A percentile compares a stretch with the other conserved stretches of the same genome.
Evolutionary conservation across 768 basidiomycete genomes (phyloP).

Genomic region (Psilocybe cubensis): DNA sequence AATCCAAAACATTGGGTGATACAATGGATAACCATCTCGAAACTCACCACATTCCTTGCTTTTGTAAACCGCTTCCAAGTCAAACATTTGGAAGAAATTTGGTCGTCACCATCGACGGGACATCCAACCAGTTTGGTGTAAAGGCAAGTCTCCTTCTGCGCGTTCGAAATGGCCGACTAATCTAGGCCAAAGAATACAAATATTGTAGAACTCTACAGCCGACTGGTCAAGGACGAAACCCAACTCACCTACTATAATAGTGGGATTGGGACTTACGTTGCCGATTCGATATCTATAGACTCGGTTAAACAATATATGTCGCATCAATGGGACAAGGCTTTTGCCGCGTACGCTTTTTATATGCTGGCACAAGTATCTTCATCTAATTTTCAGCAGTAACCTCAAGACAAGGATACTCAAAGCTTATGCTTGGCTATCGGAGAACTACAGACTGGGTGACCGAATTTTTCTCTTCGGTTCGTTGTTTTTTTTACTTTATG

Average conservation of each 20-base stretch:
- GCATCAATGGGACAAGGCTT: conserved; percentile 5
- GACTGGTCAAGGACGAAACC: background rate
- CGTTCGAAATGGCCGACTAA: too few species aligned
- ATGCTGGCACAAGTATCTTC: background rate
- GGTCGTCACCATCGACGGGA: background rate
- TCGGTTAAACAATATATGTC: background rate
- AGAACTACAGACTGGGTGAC: conserved; percentile 41
- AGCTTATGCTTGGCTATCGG: conserved; percentile 47
- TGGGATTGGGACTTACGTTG: conserved; percentile 5
- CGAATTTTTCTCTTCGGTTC: conserved; percentile 45
- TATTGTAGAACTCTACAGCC: background rate
- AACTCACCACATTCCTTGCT: too few species aligned
- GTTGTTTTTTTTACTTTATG: background rate
- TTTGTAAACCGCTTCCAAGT: too few species aligned
- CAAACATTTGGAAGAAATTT: background rate
- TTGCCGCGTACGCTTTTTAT: conserved; percentile 10
- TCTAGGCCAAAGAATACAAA: background rate
- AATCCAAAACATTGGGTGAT: too few species aligned
- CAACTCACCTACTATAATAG: conserved; percentile 3
- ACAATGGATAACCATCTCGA: too few species aligned
- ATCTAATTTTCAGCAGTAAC: conserved; percentile 24
- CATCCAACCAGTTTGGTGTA: background rate
- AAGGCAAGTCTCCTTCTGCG: background rate
- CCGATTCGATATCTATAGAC: background rate
- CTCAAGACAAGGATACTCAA: conserved; percentile 35